Conservation (phyloP, 2,329 filamentous ascomycete genomes). For the Aspergillus costaricaensis region DNA sequence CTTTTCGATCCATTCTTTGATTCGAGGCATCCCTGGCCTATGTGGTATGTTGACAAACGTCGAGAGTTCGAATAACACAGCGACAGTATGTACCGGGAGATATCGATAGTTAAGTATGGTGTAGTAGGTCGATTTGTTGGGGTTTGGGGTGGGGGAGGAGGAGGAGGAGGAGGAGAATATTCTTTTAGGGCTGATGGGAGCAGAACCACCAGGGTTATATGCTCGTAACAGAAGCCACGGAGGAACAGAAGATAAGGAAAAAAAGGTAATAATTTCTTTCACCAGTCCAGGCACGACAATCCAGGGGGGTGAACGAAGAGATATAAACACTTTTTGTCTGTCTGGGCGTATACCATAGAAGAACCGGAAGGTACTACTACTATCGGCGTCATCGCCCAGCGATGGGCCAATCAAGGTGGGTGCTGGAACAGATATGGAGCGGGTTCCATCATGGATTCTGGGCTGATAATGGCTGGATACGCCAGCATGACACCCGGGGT, state of each 20-base stretch:
- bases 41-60: neutral
- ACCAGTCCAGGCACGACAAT: neutral
- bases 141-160: neutral
- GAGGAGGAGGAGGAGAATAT: neutral
- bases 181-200: neutral
- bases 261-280: neutral
- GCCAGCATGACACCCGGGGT: slow-evolving; percentile 1
- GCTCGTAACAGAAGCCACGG: neutral
- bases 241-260: neutral
- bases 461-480: neutral
- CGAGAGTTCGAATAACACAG: neutral
- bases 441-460: slow-evolving; percentile 1
- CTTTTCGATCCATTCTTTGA: slow-evolving; percentile 51
- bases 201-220: neutral
- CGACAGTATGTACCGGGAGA: neutral
- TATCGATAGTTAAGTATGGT: neutral
- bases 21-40: slow-evolving; percentile 27
- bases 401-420: neutral
- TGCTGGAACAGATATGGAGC: neutral
- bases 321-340: neutral
- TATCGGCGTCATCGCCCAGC: slow-evolving; percentile 4
- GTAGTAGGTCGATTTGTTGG: neutral
- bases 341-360: neutral
- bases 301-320: neutral
- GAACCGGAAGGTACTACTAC: neutral